Base-by-base conservation (phyloP, 805 yeast species). In the Peterozyma toletana region DNA sequence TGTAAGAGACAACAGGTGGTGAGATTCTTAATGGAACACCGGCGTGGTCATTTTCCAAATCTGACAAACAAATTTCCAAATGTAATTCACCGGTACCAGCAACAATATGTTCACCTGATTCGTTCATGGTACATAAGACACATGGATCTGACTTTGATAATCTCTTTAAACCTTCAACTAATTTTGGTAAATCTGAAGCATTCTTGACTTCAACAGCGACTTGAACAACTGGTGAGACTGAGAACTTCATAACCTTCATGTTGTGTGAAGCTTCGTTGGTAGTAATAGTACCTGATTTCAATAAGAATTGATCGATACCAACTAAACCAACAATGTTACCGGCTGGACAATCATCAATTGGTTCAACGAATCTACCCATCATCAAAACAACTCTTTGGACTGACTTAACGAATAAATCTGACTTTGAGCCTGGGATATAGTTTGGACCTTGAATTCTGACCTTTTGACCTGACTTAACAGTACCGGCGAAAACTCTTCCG, bases 1-100 rank as follows among this genome's bases (percentile, higher is more conserved):
- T 87, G 91, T 91, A 91, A 63, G 97, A 72, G 64, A 91, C 99
- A 60, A 91, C 96, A 58, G 99, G 98, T 64, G 95, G 95, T 54
- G 98, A 89, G 62, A 87, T 82, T 83, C 83, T 89, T 72, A 91
- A 83, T 73, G 99, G 99, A 68, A 91, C 78, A 86, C 97, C 98
- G 64, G 99, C 99, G 78, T 91, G 99, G 73, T 93, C 98, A 73
- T 93, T 80, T 78, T 89, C 95, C 70, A 91, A 83, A 76, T 91
- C 99, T 63, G 72, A 68, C 71, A 91, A 76, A 80, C 98, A 93
- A 75, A 91, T 91, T 78, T 91, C 99, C 80, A 91, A 82, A 74
- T 91, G 99, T 73, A 91, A 85, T 80, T 91, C 99, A 87, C 99
- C 99, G 64, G 98, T 88, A 77, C 96, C 96, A 64, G 98, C 98